phyloP scores from a whole-genome alignment of 192 early-diverging fungal genomes.

The Radiomyces spectabilis region DNA sequence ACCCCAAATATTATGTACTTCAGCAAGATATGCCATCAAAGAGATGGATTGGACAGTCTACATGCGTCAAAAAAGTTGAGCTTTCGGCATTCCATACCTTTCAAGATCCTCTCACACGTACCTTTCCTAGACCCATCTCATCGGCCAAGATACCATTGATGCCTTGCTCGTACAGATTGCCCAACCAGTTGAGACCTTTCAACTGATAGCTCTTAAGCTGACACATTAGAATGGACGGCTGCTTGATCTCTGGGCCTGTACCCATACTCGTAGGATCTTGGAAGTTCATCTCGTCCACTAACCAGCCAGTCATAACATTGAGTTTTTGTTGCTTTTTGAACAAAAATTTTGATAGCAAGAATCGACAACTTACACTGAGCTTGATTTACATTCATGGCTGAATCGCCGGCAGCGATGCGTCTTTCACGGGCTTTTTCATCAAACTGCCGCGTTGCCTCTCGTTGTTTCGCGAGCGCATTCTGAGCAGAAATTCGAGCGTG shows the following conservation, averaged over 20 bases:
- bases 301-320: too few species aligned
- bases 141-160: slow-evolving; percentile 90
- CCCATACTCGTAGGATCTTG: slow-evolving; percentile 69
- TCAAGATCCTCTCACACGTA: too few species aligned
- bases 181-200: slow-evolving; percentile 82
- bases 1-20: slow-evolving; percentile 83
- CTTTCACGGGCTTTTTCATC: slow-evolving; percentile 42
- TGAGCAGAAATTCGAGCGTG: slow-evolving; percentile 70
- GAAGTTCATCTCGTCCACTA: slow-evolving; percentile 81
- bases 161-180: slow-evolving; percentile 80
- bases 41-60: slow-evolving; percentile 89
- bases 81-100: too few species aligned
- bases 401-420: slow-evolving; percentile 25
- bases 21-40: slow-evolving; percentile 81
- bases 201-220: slow-evolving; percentile 76
- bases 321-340: too few species aligned
- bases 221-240: slow-evolving; percentile 84
- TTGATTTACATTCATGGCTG: slow-evolving; percentile 33
- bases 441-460: slow-evolving; percentile 59
- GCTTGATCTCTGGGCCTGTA: slow-evolving; percentile 61
- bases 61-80: slow-evolving; percentile 5
- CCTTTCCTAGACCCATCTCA: slow-evolving; percentile 61
- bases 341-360: too few species aligned
- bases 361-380: slow-evolving; percentile 42
- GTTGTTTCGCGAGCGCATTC: slow-evolving; percentile 66